A percentile compares a stretch with the other conserved stretches of the same genome.
phyloP scores from a whole-genome alignment of 805 yeast species.

The Candida qinlingensis region DNA sequence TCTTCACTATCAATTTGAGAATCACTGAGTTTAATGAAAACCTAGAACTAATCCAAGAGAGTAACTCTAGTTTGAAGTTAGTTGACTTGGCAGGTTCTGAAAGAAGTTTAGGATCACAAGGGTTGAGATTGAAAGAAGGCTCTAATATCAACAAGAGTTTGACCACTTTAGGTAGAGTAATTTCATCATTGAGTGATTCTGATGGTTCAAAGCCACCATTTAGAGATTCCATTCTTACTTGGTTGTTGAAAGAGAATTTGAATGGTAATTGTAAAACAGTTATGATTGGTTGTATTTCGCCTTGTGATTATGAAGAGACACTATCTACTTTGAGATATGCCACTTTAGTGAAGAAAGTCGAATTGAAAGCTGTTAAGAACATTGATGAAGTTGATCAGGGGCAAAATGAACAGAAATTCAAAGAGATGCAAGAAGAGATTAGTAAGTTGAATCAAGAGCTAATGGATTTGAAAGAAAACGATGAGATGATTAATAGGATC shows the following conservation, averaged over 20 bases:
- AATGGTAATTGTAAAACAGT: conserved; percentile 88
- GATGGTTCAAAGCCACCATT: conserved; percentile 25
- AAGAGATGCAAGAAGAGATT: conserved; percentile 18
- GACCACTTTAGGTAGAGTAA: conserved; percentile 73
- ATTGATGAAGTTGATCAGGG: conserved; percentile 15
- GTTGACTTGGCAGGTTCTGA: conserved; percentile 87
- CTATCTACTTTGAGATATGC: conserved; percentile 75
- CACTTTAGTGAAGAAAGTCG: conserved; percentile 64
- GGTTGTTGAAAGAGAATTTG: conserved; percentile 67
- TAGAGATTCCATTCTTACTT: conserved; percentile 70
- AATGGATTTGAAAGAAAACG: conserved; percentile 18
- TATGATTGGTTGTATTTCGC: conserved; percentile 83
- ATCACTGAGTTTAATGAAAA: conserved; percentile 44
- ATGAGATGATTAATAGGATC: conserved; percentile 15
- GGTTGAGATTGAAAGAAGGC: conserved; percentile 66
- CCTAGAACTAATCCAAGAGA: conserved; percentile 40
- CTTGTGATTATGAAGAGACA: conserved; percentile 74
- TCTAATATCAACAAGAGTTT: conserved; percentile 71
- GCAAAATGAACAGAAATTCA: conserved; percentile 12
- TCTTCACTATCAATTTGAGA: conserved; percentile 54
- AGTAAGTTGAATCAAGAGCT: conserved; percentile 15
- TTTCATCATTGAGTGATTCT: conserved; percentile 43
- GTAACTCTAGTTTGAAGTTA: conserved; percentile 55
- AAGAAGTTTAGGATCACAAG: conserved; percentile 59
- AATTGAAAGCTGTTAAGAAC: conserved; percentile 53